Evolutionary conservation across 1,284 basidiomycete genomes (phyloP).

Genomic region (Meira nashicola): DNA sequence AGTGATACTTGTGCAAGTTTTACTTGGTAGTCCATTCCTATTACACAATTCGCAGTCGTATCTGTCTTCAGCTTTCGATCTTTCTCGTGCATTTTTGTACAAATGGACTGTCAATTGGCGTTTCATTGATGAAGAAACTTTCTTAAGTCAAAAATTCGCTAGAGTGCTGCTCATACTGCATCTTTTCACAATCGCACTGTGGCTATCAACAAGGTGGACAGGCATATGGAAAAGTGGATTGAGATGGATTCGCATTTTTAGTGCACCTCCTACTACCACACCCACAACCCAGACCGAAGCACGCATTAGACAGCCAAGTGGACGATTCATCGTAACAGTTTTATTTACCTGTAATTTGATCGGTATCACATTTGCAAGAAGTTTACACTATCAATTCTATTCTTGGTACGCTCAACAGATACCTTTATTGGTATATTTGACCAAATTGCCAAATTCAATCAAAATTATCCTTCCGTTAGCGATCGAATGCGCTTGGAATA

Average conservation of each 20-base stretch:
- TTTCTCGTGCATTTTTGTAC: constrained; percentile 82
- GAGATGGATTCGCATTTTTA: constrained; percentile 58
- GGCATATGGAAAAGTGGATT: constrained; percentile 65
- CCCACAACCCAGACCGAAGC: neutral
- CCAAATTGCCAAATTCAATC: constrained; percentile 23
- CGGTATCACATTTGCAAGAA: constrained; percentile 87
- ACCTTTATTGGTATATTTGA: constrained; percentile 67
- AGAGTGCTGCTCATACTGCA: constrained; percentile 67
- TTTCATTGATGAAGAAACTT: constrained; percentile 70
- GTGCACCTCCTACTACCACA: neutral
- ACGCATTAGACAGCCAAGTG: neutral
- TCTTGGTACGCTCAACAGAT: constrained; percentile 93
- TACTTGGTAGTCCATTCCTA: constrained; percentile 72
- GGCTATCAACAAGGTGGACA: constrained; percentile 56
- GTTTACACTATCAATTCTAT: constrained; percentile 97
- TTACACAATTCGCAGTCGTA: constrained; percentile 64
- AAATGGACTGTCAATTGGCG: constrained; percentile 99
- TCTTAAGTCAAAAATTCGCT: constrained; percentile 67
- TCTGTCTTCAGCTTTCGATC: constrained; percentile 73
- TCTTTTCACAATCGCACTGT: constrained; percentile 66
- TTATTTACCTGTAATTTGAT: constrained; percentile 88
- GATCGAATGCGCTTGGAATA: constrained; percentile 21
- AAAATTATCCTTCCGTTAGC: constrained; percentile 15
- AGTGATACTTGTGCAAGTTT: constrained; percentile 57
- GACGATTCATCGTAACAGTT: constrained; percentile 64